A percentile compares a stretch with the other conserved stretches of the same genome.
Conservation (phyloP, 2,329 filamentous ascomycete genomes). For the Fusarium sp. region DNA sequence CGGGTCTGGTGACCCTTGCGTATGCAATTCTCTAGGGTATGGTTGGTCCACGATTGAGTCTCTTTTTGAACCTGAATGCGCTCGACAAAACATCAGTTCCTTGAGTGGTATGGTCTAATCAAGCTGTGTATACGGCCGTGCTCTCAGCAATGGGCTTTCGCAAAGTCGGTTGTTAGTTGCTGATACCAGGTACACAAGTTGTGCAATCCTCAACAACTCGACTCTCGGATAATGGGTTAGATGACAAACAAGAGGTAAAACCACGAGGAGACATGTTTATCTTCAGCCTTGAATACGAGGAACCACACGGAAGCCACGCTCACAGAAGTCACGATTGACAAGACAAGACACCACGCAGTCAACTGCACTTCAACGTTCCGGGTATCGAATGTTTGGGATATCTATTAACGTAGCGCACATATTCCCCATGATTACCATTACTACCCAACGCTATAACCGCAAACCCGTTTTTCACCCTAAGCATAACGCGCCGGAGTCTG, state of each 20-base stretch:
- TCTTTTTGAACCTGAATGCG: background rate
- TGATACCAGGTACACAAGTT: too few species aligned
- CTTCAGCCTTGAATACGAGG: too few species aligned
- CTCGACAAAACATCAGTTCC: too few species aligned
- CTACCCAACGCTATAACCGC: background rate
- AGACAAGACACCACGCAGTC: background rate
- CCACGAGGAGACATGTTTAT: too few species aligned
- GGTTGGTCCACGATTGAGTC: background rate
- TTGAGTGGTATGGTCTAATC: too few species aligned
- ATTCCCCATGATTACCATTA: background rate
- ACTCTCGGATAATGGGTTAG: too few species aligned
- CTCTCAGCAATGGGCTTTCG: too few species aligned
- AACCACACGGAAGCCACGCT: background rate
- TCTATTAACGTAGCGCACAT: background rate
- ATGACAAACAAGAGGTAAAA: too few species aligned
- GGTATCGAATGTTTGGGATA: background rate
- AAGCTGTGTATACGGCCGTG: too few species aligned
- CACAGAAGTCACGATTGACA: background rate
- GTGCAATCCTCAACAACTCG: too few species aligned
- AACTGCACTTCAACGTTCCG: background rate
- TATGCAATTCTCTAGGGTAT: background rate
- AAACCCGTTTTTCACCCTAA: background rate
- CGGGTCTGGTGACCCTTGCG: background rate
- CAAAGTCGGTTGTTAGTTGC: too few species aligned
- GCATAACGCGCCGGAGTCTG: constrained; percentile 27